Base-by-base conservation (phyloP, 352 stramenopile genomes). In the Phytophthora pluvialis region DNA sequence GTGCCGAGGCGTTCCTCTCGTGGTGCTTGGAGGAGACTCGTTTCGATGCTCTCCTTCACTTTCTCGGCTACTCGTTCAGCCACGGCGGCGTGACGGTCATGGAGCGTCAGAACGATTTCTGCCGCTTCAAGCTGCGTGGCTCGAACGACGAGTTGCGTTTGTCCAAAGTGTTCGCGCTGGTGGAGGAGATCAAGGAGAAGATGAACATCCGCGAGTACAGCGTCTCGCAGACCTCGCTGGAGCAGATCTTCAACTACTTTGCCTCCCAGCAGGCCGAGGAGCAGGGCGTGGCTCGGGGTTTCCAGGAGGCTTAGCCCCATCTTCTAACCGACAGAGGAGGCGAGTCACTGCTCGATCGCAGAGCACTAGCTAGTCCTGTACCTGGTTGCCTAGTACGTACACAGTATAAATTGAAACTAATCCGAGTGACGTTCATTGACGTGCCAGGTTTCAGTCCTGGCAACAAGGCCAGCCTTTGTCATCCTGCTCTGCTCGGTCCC, bases 211-310 rank as follows among this genome's bases (percentile, higher is more conserved):
- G 81, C 12, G 89, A 96, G 49, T 97, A 97, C 74, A 88, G 80
- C 38, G 75, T 97, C n/a, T 93, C 74, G 28, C 90, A 97, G 62
- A 96, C 88, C 8, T 93, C 88, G 16, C 54, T 97, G 33, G 89
- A 97, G 75, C 90, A 97, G 66, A 93, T 97, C 21, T 97, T 97
- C 73, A 96, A 97, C 64, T 73, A 67, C 12, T 97, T 97, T 53
- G 90, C 90, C 3, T 75, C 72, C 5, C 72, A 95, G 40, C 89
- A 97, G 60, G 31, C 57, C 6, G 76, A 87, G 44, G 75, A 84
- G 26, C 70, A 70, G 21, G 69, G 72, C 18, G 65, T 76, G 3
- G 72, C 72, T 50, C 72, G 72, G 51, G 72, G 72, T 3, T 78
- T 75, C 72, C 64, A 77, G 13, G 44, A 67, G 9, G 53, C 60